These are phyloP conservation scores for Saturnispora quitensis DNA, from an alignment of 805 yeast species.

Conservation along the genomic window DNA sequence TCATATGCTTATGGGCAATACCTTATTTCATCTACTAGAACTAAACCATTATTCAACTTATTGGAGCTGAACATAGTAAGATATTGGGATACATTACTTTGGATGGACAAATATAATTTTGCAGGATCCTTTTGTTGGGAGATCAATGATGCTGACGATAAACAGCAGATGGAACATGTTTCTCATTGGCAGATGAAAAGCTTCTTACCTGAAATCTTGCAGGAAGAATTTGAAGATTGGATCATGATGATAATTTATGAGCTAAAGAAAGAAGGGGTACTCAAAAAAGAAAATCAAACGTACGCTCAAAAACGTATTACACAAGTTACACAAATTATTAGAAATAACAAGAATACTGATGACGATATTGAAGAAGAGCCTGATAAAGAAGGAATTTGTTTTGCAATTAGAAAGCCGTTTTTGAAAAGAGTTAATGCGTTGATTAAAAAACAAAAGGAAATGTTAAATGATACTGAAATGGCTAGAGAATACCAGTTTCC, in stretches of 20 bases:
- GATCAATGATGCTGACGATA: constrained; percentile 26
- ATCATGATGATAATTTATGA: constrained; percentile 64
- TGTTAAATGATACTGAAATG: constrained; percentile 56
- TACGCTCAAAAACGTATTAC: constrained; percentile 38
- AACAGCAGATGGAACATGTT: constrained; percentile 38
- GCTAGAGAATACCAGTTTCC: constrained; percentile 67
- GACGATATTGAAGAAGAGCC: constrained; percentile 12
- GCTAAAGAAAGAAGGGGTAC: constrained; percentile 46
- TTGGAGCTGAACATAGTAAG: constrained; percentile 63
- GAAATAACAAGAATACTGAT: constrained; percentile 29
- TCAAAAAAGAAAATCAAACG: constrained; percentile 10
- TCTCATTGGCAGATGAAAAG: constrained; percentile 72
- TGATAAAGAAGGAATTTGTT: constrained; percentile 41
- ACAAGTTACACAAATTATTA: constrained; percentile 50
- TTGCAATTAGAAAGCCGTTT: constrained; percentile 53
- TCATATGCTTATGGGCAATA: constrained; percentile 89
- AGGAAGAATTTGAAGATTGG: constrained; percentile 86
- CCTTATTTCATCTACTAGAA: constrained; percentile 63
- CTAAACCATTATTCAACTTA: constrained; percentile 74
- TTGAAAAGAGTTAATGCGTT: constrained; percentile 57
- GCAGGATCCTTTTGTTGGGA: constrained; percentile 58
- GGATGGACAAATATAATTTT: constrained; percentile 90
- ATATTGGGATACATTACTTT: constrained; percentile 88
- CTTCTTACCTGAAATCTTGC: constrained; percentile 66
- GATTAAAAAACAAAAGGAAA: constrained; percentile 61